Evolutionary conservation across 2,329 filamentous ascomycete genomes (phyloP), one percentile per base, ranked within the genome.

Genomic region (Sclerotinia glacialis): DNA sequence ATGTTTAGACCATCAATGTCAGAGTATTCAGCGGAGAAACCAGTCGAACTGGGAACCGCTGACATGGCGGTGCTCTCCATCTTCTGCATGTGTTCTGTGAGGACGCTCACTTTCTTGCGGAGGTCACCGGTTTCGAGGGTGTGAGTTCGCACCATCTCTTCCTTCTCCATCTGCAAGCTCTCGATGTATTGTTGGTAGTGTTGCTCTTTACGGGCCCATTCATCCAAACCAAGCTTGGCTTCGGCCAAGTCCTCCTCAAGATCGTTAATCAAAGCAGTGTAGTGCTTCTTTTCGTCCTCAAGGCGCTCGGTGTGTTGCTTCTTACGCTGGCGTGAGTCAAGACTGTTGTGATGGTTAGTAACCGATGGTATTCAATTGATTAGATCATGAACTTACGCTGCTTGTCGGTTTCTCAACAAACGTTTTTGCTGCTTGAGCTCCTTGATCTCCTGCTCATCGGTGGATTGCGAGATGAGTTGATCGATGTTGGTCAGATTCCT

Each of bases 371-470:
- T 69, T 37, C 60, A 68, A 68, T 47, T 69, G 54, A 69, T 72
- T 72, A 66, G 68, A 71, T 70, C 72, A 72, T 74, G 69, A 73
- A 70, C 90, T 83, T 88, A 97, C 92, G 95, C 95, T 79, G 95
- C 95, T 82, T 98, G 94, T 75, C 95, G 88, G 80, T 99, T 99
- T 76, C 95, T 87, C 70, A 99, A 83, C 69, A 99, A 83, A 69
- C 95, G 89, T 84, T 98, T 98, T 79, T 97, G 95, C 78, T 97
- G 93, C 86, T 99, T 99, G 75, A 99, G 85, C 81, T 98, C 93
- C 84, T 97, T 98, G 82, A 97, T 91, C 81, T 96, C 90, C 71
- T 95, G 88, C 75, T 98, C 94, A 78, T 96, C 90, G 66, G 87
- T 92, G 46, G 92, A 94, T 79, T 92, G 88, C 64, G 89, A 85